These are phyloP conservation scores for Cryptococcus sp. DNA, from an alignment of 1,284 basidiomycete species.

Conservation along the genomic window DNA sequence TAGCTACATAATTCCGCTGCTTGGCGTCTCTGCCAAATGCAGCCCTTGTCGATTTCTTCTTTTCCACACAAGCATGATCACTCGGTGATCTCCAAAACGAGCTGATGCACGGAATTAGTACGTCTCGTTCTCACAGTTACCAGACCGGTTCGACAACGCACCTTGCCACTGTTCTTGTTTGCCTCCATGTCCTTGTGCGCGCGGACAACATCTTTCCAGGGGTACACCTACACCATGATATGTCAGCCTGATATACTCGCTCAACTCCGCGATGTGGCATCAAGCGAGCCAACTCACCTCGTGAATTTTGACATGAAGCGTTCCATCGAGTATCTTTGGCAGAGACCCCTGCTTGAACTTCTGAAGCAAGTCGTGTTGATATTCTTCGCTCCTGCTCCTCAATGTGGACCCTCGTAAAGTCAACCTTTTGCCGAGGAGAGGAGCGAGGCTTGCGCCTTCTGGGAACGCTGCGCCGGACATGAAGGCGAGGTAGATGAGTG, in stretches of 20 bases:
- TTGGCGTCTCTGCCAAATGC: too few relatives aligned
- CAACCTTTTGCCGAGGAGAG: slow-evolving; percentile 77
- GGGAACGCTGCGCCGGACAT: slow-evolving; percentile 65
- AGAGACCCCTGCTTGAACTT: slow-evolving; percentile 65
- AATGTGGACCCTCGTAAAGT: slow-evolving; percentile 87
- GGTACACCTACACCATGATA: slow-evolving; percentile 62
- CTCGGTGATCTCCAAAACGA: slow-evolving; percentile 22
- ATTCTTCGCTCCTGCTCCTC: slow-evolving; percentile 72
- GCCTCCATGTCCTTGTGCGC: slow-evolving; percentile 86
- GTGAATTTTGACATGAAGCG: slow-evolving; percentile 73
- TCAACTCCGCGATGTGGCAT: not conserved
- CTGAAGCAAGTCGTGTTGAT: slow-evolving; percentile 75
- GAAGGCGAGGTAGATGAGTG: slow-evolving; percentile 59
- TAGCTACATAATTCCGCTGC: too few relatives aligned
- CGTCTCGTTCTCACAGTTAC: not conserved
- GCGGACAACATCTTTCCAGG: slow-evolving; percentile 77
- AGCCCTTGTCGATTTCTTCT: not conserved
- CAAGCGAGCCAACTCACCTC: slow-evolving; percentile 54
- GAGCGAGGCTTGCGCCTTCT: slow-evolving; percentile 63
- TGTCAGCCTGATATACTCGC: not conserved
- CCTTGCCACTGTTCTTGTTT: slow-evolving; percentile 69
- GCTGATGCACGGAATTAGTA: not conserved
- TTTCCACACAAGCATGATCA: not conserved
- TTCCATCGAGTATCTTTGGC: slow-evolving; percentile 64
- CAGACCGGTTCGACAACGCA: slow-evolving; percentile 23